phyloP scores from a whole-genome alignment of 495 filamentous ascomycete genomes.

The Hypomontagnella submonticulosa region DNA sequence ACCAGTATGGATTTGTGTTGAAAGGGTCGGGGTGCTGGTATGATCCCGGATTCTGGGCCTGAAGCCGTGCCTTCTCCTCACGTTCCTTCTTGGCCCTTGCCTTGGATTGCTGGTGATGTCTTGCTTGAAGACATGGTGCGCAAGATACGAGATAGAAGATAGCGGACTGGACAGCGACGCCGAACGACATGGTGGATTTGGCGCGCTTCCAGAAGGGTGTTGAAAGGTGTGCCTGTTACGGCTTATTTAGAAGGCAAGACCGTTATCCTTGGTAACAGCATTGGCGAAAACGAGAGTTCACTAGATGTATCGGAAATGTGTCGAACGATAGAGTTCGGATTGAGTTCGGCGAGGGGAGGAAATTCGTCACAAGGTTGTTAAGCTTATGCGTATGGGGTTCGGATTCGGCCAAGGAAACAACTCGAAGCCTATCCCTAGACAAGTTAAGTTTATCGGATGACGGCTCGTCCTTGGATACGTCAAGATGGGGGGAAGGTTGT shows the following conservation, averaged over 20 bases:
- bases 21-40: constrained; percentile 85
- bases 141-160: constrained; percentile 88
- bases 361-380: neutral
- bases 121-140: constrained; percentile 76
- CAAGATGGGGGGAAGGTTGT: neutral
- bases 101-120: constrained; percentile 70
- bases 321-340: neutral
- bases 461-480: constrained; percentile 6
- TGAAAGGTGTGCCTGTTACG: constrained; percentile 11
- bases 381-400: neutral
- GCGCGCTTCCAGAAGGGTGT: neutral
- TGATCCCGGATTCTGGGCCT: constrained; percentile 73
- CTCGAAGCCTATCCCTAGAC: constrained; percentile 20
- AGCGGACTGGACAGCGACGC: constrained; percentile 75
- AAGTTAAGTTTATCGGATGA: constrained; percentile 7
- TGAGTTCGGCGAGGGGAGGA: constrained; percentile 1
- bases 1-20: constrained; percentile 86
- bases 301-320: neutral
- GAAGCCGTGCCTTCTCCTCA: constrained; percentile 66
- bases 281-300: constrained; percentile 21
- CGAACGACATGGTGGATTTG: constrained; percentile 61
- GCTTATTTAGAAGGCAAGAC: constrained; percentile 24
- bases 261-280: constrained; percentile 18
- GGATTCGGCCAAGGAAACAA: constrained; percentile 20
- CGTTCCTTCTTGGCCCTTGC: constrained; percentile 69